phyloP scores from a whole-genome alignment of 192 early-diverging fungal species.

The Coemansia sp. region DNA sequence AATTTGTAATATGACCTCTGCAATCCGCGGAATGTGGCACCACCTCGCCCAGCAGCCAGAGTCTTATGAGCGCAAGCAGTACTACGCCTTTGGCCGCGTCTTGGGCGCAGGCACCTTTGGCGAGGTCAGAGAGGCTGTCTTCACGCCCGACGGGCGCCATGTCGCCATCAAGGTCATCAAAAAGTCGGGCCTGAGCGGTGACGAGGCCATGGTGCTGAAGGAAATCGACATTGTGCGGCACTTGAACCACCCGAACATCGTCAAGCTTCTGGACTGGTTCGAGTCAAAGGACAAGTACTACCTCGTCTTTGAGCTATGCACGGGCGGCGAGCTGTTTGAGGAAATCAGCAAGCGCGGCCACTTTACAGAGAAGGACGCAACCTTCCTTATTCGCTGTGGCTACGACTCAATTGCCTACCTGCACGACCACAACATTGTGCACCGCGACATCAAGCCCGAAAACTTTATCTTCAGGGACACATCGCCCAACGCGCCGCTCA shows the following conservation, averaged over 20 bases:
- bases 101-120: conserved; percentile 78
- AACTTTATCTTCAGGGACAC: conserved; percentile 80
- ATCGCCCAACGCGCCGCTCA: conserved; percentile 66
- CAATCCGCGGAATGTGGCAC: conserved; percentile 56
- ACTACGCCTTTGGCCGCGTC: conserved; percentile 65
- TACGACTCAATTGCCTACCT: conserved; percentile 81
- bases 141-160: conserved; percentile 70
- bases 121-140: conserved; percentile 68
- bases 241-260: conserved; percentile 88
- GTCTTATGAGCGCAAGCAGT: conserved; percentile 70
- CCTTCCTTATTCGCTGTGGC: conserved; percentile 71
- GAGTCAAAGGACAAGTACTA: conserved; percentile 78
- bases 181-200: conserved; percentile 79
- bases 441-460: conserved; percentile 86
- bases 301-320: conserved; percentile 76
- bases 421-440: conserved; percentile 86
- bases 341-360: conserved; percentile 76
- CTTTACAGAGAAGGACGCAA: conserved; percentile 85
- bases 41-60: conserved; percentile 50
- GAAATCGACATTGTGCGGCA: conserved; percentile 88
- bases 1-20: conserved; percentile 33
- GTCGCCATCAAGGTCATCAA: conserved; percentile 94
- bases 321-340: conserved; percentile 90
- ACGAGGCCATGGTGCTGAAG: conserved; percentile 88
- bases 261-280: conserved; percentile 74